These are phyloP conservation scores for Anethum foeniculum DNA, from an alignment of 140 eudicot genomes.

Conservation along the genomic window DNA sequence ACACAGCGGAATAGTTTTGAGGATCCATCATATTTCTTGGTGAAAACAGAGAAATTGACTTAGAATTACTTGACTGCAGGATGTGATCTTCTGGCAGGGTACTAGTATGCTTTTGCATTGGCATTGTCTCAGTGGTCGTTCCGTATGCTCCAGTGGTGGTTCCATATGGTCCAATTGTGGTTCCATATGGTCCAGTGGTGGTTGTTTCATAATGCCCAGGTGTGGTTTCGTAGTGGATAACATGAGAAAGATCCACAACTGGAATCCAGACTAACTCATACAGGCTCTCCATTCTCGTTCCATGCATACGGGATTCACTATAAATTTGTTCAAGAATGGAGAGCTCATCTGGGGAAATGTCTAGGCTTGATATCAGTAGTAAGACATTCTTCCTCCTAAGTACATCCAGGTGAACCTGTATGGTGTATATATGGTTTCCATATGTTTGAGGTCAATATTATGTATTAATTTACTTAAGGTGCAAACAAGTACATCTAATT, in stretches of 20 bases:
- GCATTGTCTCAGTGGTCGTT: neutral
- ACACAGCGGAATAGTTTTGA: conserved; percentile 1
- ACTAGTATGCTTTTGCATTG: neutral
- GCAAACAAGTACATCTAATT: too few species aligned
- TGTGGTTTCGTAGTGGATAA: neutral
- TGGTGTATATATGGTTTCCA: neutral
- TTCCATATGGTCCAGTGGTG: neutral
- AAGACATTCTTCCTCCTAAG: conserved; percentile 52
- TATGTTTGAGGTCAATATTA: neutral
- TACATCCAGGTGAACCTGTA: conserved; percentile 51
- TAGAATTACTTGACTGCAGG: neutral
- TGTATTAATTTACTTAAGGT: too few species aligned
- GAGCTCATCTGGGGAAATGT: conserved; percentile 58
- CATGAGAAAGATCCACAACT: conserved; percentile 34
- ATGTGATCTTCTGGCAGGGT: neutral
- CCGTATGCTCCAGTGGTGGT: neutral
- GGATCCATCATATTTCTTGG: neutral
- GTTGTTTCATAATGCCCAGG: neutral
- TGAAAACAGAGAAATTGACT: neutral
- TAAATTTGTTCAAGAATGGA: conserved; percentile 57
- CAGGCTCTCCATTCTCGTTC: conserved; percentile 32
- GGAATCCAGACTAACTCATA: conserved; percentile 79
- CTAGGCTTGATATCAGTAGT: conserved; percentile 59
- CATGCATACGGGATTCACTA: conserved; percentile 42
- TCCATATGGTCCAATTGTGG: conserved; percentile 4